Percentiles rank a stretch among this genome's conserved stretches.
Conservation (phyloP, 148 eudicot genomes). For the Arbutus unedo region DNA sequence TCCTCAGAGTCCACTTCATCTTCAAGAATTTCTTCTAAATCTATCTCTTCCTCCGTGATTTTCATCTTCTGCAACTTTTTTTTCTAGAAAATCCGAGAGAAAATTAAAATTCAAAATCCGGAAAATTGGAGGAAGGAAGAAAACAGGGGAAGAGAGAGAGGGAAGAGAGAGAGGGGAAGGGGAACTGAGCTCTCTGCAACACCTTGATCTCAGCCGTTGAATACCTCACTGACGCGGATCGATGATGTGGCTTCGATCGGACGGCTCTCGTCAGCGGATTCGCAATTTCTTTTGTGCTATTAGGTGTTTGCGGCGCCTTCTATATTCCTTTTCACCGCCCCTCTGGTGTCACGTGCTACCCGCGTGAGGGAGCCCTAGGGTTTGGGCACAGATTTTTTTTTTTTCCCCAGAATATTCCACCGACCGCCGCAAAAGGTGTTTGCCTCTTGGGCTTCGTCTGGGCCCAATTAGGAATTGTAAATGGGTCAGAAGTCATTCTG, state of each 20-base stretch:
- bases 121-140: slow-evolving; percentile 15
- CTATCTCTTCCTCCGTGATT: slow-evolving; percentile 30
- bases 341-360: slow-evolving; percentile 37
- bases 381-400: slow-evolving; percentile 9
- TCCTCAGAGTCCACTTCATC: slow-evolving; percentile 23
- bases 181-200: slow-evolving; percentile 22
- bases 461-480: background rate
- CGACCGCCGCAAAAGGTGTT: too few species aligned
- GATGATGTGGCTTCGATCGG: slow-evolving; percentile 53
- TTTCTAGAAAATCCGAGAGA: background rate
- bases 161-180: slow-evolving; percentile 28
- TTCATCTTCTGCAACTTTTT: slow-evolving; percentile 24
- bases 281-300: slow-evolving; percentile 21
- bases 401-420: background rate
- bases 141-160: slow-evolving; percentile 25
- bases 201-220: slow-evolving; percentile 54
- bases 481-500: too few species aligned
- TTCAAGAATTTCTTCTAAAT: slow-evolving; percentile 27
- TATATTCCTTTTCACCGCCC: background rate
- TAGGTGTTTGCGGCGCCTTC: slow-evolving; percentile 28
- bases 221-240: slow-evolving; percentile 29
- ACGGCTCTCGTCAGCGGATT: slow-evolving; percentile 30
- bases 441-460: background rate
- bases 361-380: slow-evolving; percentile 35
- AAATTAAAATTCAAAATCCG: slow-evolving; percentile 14